phyloP scores from a whole-genome alignment of 371 early-diverging fungal genomes.

The Lichtheimia ornata region DNA sequence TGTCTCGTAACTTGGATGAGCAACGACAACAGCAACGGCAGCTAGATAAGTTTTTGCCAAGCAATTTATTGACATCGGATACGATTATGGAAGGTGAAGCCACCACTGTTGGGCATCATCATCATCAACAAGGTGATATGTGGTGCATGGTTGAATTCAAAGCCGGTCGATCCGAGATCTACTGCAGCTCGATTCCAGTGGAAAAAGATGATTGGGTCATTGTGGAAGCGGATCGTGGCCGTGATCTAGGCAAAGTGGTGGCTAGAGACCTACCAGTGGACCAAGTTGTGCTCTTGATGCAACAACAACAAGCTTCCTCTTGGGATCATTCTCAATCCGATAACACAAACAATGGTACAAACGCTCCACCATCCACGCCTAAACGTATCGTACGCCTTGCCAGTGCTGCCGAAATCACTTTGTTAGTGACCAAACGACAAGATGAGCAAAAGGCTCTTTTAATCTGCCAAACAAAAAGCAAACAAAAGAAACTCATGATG shows the following conservation, averaged over 20 bases:
- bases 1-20: constrained; percentile 11
- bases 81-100: constrained; percentile 8
- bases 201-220: constrained; percentile 62
- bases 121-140: constrained; percentile 4
- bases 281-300: constrained; percentile 47
- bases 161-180: constrained; percentile 78
- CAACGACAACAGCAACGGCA: constrained; percentile 14
- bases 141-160: constrained; percentile 77
- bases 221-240: constrained; percentile 96
- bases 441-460: constrained; percentile 90
- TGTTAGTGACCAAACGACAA: constrained; percentile 69
- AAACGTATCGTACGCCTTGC: constrained; percentile 91
- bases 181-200: constrained; percentile 31
- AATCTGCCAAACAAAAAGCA: constrained; percentile 85
- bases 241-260: constrained; percentile 89
- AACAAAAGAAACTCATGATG: constrained; percentile 88
- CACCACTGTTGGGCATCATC: background rate
- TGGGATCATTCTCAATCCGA: background rate
- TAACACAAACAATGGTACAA: background rate
- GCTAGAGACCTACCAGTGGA: constrained; percentile 62
- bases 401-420: constrained; percentile 73
- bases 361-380: constrained; percentile 55
- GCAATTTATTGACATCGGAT: constrained; percentile 17
- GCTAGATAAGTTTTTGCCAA: constrained; percentile 10
- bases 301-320: constrained; percentile 9